These are phyloP conservation scores for Hypoxylon sp. DNA, from an alignment of 2,329 filamentous ascomycete genomes.

Conservation along the genomic window DNA sequence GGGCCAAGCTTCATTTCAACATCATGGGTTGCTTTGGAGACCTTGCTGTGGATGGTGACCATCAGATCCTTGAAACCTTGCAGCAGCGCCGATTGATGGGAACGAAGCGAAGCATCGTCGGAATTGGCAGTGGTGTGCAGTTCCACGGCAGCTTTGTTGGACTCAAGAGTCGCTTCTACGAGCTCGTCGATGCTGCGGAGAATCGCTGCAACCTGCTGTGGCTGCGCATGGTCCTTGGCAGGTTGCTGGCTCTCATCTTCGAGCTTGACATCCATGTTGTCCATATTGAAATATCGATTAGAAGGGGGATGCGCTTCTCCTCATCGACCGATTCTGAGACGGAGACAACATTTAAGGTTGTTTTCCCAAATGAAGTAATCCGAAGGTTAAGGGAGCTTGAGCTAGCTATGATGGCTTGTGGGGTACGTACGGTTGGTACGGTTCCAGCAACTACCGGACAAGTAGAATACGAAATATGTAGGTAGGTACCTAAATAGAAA, in stretches of 20 bases:
- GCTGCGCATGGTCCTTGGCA: conserved; percentile 5
- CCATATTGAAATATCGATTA: conserved; percentile 10
- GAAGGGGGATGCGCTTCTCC: too few relatives aligned
- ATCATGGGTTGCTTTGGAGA: conserved; percentile 27
- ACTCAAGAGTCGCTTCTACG: conserved; percentile 11
- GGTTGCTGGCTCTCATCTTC: background rate
- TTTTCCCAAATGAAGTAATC: too few relatives aligned
- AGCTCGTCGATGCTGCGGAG: conserved; percentile 34
- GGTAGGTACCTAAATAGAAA: too few relatives aligned
- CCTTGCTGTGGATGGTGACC: conserved; percentile 29
- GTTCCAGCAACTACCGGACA: too few relatives aligned
- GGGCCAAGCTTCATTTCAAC: conserved; percentile 22
- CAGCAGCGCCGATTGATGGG: conserved; percentile 21
- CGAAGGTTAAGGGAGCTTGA: too few relatives aligned
- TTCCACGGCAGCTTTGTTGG: conserved; percentile 1
- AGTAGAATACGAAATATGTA: too few relatives aligned
- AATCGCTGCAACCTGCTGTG: conserved; percentile 21
- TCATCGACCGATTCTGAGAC: too few relatives aligned
- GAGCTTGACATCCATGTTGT: too few relatives aligned
- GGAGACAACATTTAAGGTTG: too few relatives aligned
- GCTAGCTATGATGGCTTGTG: too few relatives aligned
- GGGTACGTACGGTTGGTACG: too few relatives aligned
- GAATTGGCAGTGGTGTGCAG: background rate
- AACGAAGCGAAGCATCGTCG: conserved; percentile 10
- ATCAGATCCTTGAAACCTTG: conserved; percentile 34